These are phyloP conservation scores for Neonectria sp. DNA, from an alignment of 2,329 filamentous ascomycete species.

Conservation along the genomic window DNA sequence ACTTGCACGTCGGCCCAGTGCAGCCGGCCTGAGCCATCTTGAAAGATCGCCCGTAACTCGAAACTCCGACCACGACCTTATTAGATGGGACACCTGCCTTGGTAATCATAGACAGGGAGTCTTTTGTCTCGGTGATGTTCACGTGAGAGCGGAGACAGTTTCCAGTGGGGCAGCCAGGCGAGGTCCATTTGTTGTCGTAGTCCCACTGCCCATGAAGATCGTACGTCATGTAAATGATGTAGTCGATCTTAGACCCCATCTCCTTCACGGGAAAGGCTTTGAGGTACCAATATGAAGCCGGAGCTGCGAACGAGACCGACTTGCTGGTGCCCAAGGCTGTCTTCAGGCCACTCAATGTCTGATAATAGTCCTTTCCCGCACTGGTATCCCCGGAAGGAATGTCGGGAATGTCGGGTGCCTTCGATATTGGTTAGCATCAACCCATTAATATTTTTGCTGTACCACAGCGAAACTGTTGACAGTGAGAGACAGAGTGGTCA, in stretches of 20 bases:
- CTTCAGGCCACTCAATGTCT: conserved; percentile 1
- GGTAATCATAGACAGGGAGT: conserved; percentile 53
- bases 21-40: conserved; percentile 51
- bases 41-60: conserved; percentile 53
- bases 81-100: conserved; percentile 50
- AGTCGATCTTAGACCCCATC: conserved; percentile 52
- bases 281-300: conserved; percentile 34
- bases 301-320: conserved; percentile 33
- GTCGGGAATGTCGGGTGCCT: conserved; percentile 34
- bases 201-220: conserved; percentile 55
- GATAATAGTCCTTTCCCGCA: conserved; percentile 29
- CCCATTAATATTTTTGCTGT: background rate
- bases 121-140: conserved; percentile 54
- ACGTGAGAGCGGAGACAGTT: conserved; percentile 55
- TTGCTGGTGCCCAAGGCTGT: conserved; percentile 9
- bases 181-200: conserved; percentile 44
- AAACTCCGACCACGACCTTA: conserved; percentile 52
- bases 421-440: conserved; percentile 1
- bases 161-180: conserved; percentile 46
- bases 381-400: conserved; percentile 28
- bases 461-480: background rate
- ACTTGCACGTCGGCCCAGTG: conserved; percentile 44
- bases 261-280: conserved; percentile 32
- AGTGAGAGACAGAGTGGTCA: conserved; percentile 33
- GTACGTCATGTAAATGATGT: conserved; percentile 55